A percentile compares a stretch with the other conserved stretches of the same genome.
Conservation (phyloP, 2,329 filamentous ascomycete genomes). For the Penicillium digitatum region DNA sequence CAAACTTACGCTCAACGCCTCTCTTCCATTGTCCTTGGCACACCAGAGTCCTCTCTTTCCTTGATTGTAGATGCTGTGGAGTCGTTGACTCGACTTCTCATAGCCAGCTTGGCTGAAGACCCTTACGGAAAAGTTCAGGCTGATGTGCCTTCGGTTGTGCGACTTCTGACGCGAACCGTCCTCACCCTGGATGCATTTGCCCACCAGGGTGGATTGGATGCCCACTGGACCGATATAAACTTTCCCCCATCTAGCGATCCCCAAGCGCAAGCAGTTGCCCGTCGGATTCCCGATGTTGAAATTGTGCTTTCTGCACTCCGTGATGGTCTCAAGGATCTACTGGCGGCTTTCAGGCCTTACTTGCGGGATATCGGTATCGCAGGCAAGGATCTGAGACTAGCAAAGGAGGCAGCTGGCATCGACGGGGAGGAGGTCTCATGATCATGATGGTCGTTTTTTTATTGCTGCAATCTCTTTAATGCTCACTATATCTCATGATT, state of each 20-base stretch:
- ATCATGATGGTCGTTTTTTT: conserved; percentile 11
- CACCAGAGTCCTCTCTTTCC: conserved; percentile 65
- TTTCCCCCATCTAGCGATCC: conserved; percentile 42
- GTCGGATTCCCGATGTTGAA: conserved; percentile 62
- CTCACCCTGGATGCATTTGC: conserved; percentile 67
- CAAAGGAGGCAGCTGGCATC: conserved; percentile 57
- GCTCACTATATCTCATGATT: conserved; percentile 8
- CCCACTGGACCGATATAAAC: conserved; percentile 76
- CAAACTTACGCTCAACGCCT: conserved; percentile 64
- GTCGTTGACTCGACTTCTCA: conserved; percentile 64
- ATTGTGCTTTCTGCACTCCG: conserved; percentile 63
- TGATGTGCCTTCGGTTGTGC: conserved; percentile 70
- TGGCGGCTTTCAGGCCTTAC: conserved; percentile 72
- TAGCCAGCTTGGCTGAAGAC: conserved; percentile 74
- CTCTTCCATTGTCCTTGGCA: conserved; percentile 65
- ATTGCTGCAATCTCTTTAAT: conserved; percentile 2
- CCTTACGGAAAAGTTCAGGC: conserved; percentile 79
- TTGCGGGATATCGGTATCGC: conserved; percentile 66
- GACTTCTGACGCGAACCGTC: conserved; percentile 66
- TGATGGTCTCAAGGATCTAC: conserved; percentile 60
- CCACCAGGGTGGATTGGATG: conserved; percentile 40
- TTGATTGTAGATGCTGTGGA: conserved; percentile 69
- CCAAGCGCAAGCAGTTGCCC: conserved; percentile 33
- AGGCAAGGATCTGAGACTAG: conserved; percentile 66
- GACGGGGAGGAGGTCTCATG: conserved; percentile 22